These are phyloP conservation scores for Colletotrichum godetiae DNA, from an alignment of 2,329 filamentous ascomycete genomes.

Conservation along the genomic window DNA sequence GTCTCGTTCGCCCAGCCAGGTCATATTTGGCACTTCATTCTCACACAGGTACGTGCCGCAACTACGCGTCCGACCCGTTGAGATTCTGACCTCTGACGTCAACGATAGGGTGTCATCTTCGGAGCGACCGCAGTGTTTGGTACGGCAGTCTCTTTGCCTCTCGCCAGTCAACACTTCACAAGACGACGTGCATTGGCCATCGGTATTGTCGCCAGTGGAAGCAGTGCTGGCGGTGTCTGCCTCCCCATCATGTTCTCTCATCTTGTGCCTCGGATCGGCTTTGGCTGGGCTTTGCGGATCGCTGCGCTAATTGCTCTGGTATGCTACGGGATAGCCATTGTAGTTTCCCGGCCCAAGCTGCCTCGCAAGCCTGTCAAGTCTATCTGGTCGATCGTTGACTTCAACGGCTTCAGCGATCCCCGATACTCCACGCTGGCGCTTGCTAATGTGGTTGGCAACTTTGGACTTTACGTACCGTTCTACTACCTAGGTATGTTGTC, in stretches of 20 bases:
- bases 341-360: slow-evolving; percentile 45
- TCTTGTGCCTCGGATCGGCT: slow-evolving; percentile 62
- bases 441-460: slow-evolving; percentile 37
- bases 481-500: slow-evolving; percentile 42
- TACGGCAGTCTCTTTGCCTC: neutral
- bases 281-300: slow-evolving; percentile 60
- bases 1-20: slow-evolving; percentile 18
- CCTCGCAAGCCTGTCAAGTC: slow-evolving; percentile 1
- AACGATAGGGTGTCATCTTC: slow-evolving; percentile 45
- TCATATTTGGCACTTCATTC: slow-evolving; percentile 49
- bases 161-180: slow-evolving; percentile 50
- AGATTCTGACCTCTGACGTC: slow-evolving; percentile 39
- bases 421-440: slow-evolving; percentile 9
- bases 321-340: slow-evolving; percentile 48
- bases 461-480: slow-evolving; percentile 48
- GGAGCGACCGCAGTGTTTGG: slow-evolving; percentile 19
- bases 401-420: slow-evolving; percentile 13
- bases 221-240: slow-evolving; percentile 16
- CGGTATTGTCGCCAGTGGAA: slow-evolving; percentile 41
- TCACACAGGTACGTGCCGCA: slow-evolving; percentile 45
- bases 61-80: slow-evolving; percentile 38
- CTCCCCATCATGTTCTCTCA: slow-evolving; percentile 48
- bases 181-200: slow-evolving; percentile 43
- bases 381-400: slow-evolving; percentile 5
- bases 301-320: slow-evolving; percentile 55